A percentile compares a stretch with the other conserved stretches of the same genome.
Conservation (phyloP, 2,329 filamentous ascomycete species). For the Penicillium janthinellum region DNA sequence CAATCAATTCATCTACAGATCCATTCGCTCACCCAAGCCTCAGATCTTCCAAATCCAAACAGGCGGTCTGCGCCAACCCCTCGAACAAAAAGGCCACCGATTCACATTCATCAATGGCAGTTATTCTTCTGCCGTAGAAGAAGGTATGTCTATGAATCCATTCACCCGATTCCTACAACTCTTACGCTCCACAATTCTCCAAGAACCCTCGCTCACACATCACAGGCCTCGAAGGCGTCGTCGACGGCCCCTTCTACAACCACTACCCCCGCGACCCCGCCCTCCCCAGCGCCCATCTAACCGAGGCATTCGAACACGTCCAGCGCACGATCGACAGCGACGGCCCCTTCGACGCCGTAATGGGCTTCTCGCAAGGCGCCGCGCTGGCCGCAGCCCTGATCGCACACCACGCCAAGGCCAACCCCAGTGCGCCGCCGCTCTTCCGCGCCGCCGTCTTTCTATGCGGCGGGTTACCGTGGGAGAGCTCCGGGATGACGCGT, state of each 20-base stretch:
- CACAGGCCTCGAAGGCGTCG: conserved; percentile 34
- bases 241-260: conserved; percentile 36
- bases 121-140: conserved; percentile 27
- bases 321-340: conserved; percentile 23
- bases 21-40: neutral
- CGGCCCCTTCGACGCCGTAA: conserved; percentile 36
- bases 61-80: conserved; percentile 32
- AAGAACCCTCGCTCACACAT: neutral
- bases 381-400: conserved; percentile 33
- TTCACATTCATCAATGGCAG: conserved; percentile 35
- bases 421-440: conserved; percentile 24
- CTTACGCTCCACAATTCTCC: neutral
- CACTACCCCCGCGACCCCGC: conserved; percentile 30
- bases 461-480: conserved; percentile 32
- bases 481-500: conserved; percentile 24
- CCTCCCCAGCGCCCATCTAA: conserved; percentile 26
- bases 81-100: conserved; percentile 31
- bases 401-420: conserved; percentile 23
- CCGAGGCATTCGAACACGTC: conserved; percentile 31
- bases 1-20: neutral
- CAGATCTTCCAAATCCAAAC: conserved; percentile 41
- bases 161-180: neutral
- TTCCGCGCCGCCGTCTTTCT: conserved; percentile 37
- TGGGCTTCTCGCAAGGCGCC: conserved; percentile 38
- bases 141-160: conserved; percentile 23